Evolutionary conservation across 768 basidiomycete species (phyloP), one percentile per base, ranked within the genome.

Genomic region (Amanita muscaria): DNA sequence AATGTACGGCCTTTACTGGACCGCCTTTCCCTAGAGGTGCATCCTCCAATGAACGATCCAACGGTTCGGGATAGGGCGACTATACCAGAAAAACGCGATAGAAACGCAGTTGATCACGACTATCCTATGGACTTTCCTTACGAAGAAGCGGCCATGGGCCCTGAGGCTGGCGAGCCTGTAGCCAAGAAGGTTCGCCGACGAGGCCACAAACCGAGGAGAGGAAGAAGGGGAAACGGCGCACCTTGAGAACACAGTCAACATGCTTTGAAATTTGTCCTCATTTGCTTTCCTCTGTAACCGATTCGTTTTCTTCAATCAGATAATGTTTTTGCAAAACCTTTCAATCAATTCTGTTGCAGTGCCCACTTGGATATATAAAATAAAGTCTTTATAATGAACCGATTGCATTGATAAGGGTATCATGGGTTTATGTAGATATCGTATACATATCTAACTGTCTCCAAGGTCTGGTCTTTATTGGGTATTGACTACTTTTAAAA

Each of bases 81-180:
- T 35, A 58, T 69, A 18, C 68, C 68, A 7, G 58, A 64, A 23
- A 71, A 71, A 51, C 56, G 69, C 47, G 66, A 65, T 47, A 56
- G 60, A 23, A 63, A 66, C n/a, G 42, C 38, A 24, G 11, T 42
- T 21, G 15, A 56, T 42, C 35, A 9, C 43, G 46, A 1, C 40
- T 33, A 36, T 25, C 19, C 27, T 30, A 19, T 46, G 44, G 59
- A 60, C 21, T 42, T 44, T 6, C 47, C 53, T 3, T 59, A 59
- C 37, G 65, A 64, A 23, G 55, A 41, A 6, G 65, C 64, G 4
- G 34, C 15, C 11, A 23, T 23, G 19, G 36, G 37, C 25, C 61
- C 58, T 38, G 58, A 53, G 9, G 52, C 47, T n/a, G 53, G 54
- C 21, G 59, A 60, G 31, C 42, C 51, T 16, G 29, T 51, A 3